Percentiles rank a stretch among this genome's conserved stretches.
These are phyloP conservation scores for Phytophthora capsici DNA, from an alignment of 352 stramenopile species.

Conservation along the genomic window DNA sequence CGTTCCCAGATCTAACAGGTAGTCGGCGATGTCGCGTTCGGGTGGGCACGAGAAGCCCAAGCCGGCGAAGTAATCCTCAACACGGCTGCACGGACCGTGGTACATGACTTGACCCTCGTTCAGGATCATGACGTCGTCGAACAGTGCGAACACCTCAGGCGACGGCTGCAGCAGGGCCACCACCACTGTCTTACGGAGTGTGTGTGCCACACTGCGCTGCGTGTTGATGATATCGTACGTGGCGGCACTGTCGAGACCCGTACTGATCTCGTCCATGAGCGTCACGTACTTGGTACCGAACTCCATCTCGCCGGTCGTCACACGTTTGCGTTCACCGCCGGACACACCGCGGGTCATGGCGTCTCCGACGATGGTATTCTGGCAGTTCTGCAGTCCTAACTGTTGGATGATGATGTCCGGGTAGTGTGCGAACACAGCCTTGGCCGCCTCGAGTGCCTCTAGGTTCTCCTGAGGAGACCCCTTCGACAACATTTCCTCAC, in stretches of 20 bases:
- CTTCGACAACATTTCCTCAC: slow-evolving; percentile 20
- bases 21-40: slow-evolving; percentile 36
- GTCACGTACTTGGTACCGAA: slow-evolving; percentile 68
- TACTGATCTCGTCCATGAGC: slow-evolving; percentile 92
- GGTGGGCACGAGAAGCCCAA: slow-evolving; percentile 43
- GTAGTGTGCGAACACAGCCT: slow-evolving; percentile 17
- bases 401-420: slow-evolving; percentile 27
- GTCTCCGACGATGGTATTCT: slow-evolving; percentile 66
- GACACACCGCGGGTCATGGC: slow-evolving; percentile 61
- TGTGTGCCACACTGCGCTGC: slow-evolving; percentile 24
- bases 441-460: slow-evolving; percentile 12
- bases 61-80: slow-evolving; percentile 42
- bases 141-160: slow-evolving; percentile 90
- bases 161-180: slow-evolving; percentile 86
- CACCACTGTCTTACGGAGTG: slow-evolving; percentile 42
- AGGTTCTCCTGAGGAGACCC: slow-evolving; percentile 9
- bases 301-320: slow-evolving; percentile 72
- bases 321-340: slow-evolving; percentile 47
- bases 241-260: slow-evolving; percentile 84
- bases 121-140: slow-evolving; percentile 64
- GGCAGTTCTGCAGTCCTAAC: slow-evolving; percentile 37
- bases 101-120: slow-evolving; percentile 89
- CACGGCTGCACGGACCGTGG: slow-evolving; percentile 29
- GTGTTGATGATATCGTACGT: slow-evolving; percentile 41
- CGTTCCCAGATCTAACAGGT: slow-evolving; percentile 30